Base-by-base conservation (phyloP, 768 basidiomycete genomes). In the Tulasnella sp. region DNA sequence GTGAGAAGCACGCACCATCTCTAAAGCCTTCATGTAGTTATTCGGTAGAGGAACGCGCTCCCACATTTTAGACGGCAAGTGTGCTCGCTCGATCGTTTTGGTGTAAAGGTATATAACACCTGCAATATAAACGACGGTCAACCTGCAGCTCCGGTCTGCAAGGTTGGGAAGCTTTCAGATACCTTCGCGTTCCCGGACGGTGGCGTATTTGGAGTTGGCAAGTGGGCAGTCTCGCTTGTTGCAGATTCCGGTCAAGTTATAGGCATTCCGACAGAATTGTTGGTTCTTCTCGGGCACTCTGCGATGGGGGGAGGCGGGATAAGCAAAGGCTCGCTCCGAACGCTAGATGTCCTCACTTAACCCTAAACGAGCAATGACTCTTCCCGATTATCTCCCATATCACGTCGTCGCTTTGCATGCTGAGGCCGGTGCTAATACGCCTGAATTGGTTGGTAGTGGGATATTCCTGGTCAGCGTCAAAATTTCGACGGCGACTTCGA, bases 331-430 rank as follows among this genome's bases (percentile, higher is more conserved):
- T 37, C 42, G 64, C 44, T 72, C 80, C 41, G 41, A 79, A 72
- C 14, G 1, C 44, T 28, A 41, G n/a, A 48, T 34, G 28, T 4
- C 88, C 95, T 85, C 83, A 97, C 97, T 97, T 99, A 89, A 99
- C 97, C 94, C 98, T 99, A 87, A 97, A 99, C 0, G 97, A 98
- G 88, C 98, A 99, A 86, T 98, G 98, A 84, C 96, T 95, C 80
- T 91, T 90, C 86, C 95, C 96, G 85, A 97, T 96, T 42, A 96
- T 94, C 28, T 92, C 94, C 97, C 97, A 99, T 82, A 99, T 98
- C 82, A 98, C 94, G 87, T 99, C 97, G 94, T 99, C 97, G 74
- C 87, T 86, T 85, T 89, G 85, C 84, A 86, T 86, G 16, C 0
- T 83, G 46, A 50, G 54, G 75, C 60, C 14, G 31, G 64, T n/a